phyloP scores from a whole-genome alignment of 2,329 filamentous ascomycete genomes.

The Periconia digitata region DNA sequence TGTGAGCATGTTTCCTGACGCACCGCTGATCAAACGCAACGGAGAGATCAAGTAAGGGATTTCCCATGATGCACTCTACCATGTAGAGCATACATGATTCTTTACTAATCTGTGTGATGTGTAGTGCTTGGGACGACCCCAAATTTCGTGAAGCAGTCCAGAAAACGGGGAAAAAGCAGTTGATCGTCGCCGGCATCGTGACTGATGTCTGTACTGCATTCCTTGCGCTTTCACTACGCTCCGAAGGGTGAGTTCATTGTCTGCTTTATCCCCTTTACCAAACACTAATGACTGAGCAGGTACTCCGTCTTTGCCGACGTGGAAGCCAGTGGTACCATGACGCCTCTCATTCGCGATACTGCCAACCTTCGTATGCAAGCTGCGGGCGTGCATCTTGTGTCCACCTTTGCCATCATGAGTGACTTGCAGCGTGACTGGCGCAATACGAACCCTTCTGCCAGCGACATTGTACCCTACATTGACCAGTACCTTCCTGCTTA shows the following conservation, averaged over 20 bases:
- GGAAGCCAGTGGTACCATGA: slow-evolving; percentile 71
- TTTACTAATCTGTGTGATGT: slow-evolving; percentile 4
- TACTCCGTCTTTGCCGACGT: slow-evolving; percentile 67
- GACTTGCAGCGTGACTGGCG: slow-evolving; percentile 75
- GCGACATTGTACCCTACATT: slow-evolving; percentile 63
- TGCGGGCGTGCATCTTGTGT: slow-evolving; percentile 66
- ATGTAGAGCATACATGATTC: neutral
- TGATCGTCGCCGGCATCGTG: slow-evolving; percentile 71
- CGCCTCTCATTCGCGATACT: slow-evolving; percentile 60
- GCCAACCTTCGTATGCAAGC: slow-evolving; percentile 67
- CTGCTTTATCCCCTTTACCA: neutral
- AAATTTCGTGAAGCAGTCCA: slow-evolving; percentile 67
- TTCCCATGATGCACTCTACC: neutral
- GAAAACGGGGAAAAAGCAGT: slow-evolving; percentile 66
- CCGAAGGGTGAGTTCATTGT: slow-evolving; percentile 52
- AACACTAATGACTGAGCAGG: neutral
- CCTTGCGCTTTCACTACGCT: slow-evolving; percentile 68
- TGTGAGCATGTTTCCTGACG: slow-evolving; percentile 64
- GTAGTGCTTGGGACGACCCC: slow-evolving; percentile 69
- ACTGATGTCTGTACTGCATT: slow-evolving; percentile 78
- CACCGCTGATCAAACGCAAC: slow-evolving; percentile 65
- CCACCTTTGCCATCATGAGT: slow-evolving; percentile 63
- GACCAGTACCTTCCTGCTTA: slow-evolving; percentile 68
- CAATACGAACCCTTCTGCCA: slow-evolving; percentile 48
- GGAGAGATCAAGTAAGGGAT: slow-evolving; percentile 65